Conservation (phyloP, 768 basidiomycete species). For the Podaxis sp. region DNA sequence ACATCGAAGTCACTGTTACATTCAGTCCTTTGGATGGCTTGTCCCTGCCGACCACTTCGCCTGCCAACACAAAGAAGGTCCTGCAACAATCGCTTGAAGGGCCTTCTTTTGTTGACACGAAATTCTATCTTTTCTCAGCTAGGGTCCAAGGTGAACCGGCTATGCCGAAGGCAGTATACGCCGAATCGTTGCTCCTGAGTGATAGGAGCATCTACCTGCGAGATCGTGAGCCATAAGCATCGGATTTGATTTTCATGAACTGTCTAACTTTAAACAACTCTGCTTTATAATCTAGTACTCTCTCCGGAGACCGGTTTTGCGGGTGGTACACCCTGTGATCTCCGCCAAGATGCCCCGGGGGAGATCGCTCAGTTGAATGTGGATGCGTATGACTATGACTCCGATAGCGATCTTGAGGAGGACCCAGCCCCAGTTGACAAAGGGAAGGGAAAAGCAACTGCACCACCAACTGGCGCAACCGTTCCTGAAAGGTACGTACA, state of each 20-base stretch:
- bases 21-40: not conserved
- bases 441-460: not conserved
- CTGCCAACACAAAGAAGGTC: not conserved
- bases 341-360: not conserved
- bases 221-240: not conserved
- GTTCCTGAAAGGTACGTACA: not conserved
- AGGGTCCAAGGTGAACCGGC: not conserved
- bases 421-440: not conserved
- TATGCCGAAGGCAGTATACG: constrained; percentile 5
- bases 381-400: constrained; percentile 11
- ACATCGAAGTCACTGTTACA: not conserved
- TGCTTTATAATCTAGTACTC: not conserved
- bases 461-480: not conserved
- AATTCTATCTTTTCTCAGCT: constrained; percentile 17
- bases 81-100: constrained; percentile 3
- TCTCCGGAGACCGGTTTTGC: not conserved
- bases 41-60: not conserved
- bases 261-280: too few species aligned
- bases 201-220: not conserved
- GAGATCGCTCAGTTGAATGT: constrained; percentile 7
- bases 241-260: too few species aligned
- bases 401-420: constrained; percentile 16
- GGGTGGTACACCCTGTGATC: not conserved
- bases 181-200: constrained; percentile 5
- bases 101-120: constrained; percentile 12